Evolutionary conservation across 345 rosid species (phyloP).

Genomic region (Eucalyptus fibrosa): DNA sequence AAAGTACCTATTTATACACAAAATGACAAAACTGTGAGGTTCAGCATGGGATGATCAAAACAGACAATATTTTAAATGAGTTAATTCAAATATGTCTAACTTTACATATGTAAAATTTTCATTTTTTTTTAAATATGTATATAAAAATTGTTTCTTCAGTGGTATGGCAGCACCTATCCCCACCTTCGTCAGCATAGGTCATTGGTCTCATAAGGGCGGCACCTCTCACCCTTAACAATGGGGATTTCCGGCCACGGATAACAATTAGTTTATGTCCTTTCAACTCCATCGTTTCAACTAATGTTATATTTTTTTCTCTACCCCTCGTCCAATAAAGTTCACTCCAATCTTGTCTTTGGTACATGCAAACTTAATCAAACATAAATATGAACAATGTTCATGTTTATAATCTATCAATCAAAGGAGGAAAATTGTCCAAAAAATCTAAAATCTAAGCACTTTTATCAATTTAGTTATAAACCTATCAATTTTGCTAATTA

Average conservation of each 20-base stretch:
- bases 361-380: background rate
- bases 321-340: background rate
- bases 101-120: too few species aligned
- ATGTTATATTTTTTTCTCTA: background rate
- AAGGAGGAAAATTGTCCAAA: background rate
- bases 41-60: background rate
- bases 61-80: background rate
- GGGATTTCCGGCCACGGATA: background rate
- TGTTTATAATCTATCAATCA: background rate
- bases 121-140: background rate
- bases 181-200: background rate
- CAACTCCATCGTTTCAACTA: background rate
- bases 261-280: background rate
- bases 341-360: background rate
- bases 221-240: background rate
- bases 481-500: fast-evolving
- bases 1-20: too few species aligned
- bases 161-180: background rate
- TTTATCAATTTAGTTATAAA: too few species aligned
- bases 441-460: fast-evolving
- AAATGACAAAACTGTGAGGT: fast-evolving
- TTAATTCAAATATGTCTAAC: too few species aligned
- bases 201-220: background rate
- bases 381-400: background rate
- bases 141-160: background rate